Evolutionary conservation across 2,329 filamentous ascomycete species (phyloP), one percentile per base, ranked within the genome.

Genomic region (Cercospora berteroae): DNA sequence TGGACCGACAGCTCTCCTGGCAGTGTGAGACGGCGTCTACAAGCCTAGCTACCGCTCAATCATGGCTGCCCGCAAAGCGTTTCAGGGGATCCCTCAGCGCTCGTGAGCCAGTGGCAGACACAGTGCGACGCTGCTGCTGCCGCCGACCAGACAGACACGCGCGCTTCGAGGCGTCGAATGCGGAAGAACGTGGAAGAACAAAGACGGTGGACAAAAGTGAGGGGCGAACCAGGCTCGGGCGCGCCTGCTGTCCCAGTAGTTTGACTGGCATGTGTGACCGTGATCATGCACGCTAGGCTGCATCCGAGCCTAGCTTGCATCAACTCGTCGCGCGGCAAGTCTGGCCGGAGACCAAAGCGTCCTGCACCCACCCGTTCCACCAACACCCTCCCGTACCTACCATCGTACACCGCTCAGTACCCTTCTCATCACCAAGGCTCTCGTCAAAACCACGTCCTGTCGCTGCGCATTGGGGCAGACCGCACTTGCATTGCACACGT

Each of bases 1-100:
- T 52, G 23, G 52, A n/a, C 63, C 18, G 63, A 56, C 31, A 64
- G 62, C 55, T 64, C 52, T 63, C 62, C 39, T 58, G 57, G 42
- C 36, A 39, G 20, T 13, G 31, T 65, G 63, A 65, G 60, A 65
- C 63, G 16, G 52, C 52, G 61, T 63, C 48, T 7, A 23, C 61
- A 57, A 33, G 50, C 52, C 25, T 44, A 23, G 52, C 50, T 58
- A 23, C 52, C 20, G 52, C 50, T 4, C 60, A 31, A 50, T 16
- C 61, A 63, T n/a, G 12, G 60, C 12, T 6, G 50, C 31, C 29
- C 29, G 5, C 18, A 20, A 5, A 23, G 9, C 20, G 48, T 55
- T 55, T 55, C 48, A 55, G 4, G 25, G 29, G 42, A 4, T 36
- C 18, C 13, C 12, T 25, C 33, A 44, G 33, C n/a, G 25, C 18